These are phyloP conservation scores for Multifurca ochricompacta DNA, from an alignment of 768 basidiomycete species.

Conservation along the genomic window DNA sequence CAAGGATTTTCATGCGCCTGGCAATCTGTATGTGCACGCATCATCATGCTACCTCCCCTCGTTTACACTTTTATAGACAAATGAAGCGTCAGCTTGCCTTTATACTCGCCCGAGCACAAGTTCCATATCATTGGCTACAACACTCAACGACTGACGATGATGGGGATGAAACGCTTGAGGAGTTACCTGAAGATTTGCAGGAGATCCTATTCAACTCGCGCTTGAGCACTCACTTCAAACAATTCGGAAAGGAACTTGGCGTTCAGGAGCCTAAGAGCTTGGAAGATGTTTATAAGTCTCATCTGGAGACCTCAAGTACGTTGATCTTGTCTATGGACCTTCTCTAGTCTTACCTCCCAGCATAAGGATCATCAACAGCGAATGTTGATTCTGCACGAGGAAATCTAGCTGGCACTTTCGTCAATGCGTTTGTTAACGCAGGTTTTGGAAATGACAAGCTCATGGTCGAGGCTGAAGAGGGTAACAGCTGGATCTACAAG, in stretches of 20 bases:
- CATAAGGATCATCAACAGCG: constrained; percentile 53
- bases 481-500: constrained; percentile 98
- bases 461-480: constrained; percentile 94
- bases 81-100: constrained; percentile 97
- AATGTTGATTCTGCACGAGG: constrained; percentile 90
- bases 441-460: constrained; percentile 98
- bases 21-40: constrained; percentile 60
- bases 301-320: constrained; percentile 83
- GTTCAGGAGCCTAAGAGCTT: constrained; percentile 84
- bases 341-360: not conserved
- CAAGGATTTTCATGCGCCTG: constrained; percentile 83
- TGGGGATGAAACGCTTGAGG: constrained; percentile 45
- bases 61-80: constrained; percentile 34
- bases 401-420: constrained; percentile 94
- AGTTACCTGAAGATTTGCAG: constrained; percentile 72
- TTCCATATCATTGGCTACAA: constrained; percentile 85
- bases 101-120: constrained; percentile 85
- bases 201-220: constrained; percentile 83
- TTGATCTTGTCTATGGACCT: constrained; percentile 6
- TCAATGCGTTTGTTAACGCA: constrained; percentile 98
- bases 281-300: constrained; percentile 96
- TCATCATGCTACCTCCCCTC: not conserved
- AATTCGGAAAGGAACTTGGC: constrained; percentile 90
- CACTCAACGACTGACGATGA: constrained; percentile 43
- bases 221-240: constrained; percentile 76